These are phyloP conservation scores for Platanthera guangdongensis DNA, from an alignment of 106 monocot species.

Conservation along the genomic window DNA sequence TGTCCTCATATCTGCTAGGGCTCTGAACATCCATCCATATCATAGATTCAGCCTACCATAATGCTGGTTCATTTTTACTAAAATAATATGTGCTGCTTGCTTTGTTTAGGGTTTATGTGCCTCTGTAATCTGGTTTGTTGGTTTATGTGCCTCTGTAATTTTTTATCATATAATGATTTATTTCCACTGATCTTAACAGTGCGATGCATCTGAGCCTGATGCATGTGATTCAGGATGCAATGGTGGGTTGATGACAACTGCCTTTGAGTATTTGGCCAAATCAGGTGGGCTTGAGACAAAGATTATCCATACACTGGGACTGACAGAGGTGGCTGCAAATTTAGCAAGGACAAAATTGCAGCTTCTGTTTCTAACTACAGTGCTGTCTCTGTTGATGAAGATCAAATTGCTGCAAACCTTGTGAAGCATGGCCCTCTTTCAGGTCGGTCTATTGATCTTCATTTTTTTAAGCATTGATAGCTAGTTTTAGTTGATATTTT, in stretches of 20 bases:
- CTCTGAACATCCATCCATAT: too few relatives aligned
- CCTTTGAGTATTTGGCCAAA: constrained; percentile 64
- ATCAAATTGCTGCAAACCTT: constrained; percentile 90
- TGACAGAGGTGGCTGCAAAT: constrained; percentile 56
- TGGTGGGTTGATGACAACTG: constrained; percentile 85
- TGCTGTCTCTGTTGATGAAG: constrained; percentile 70
- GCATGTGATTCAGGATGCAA: constrained; percentile 75
- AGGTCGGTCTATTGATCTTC: constrained; percentile 21
- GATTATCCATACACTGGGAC: constrained; percentile 73
- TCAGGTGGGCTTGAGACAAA: constrained; percentile 68
- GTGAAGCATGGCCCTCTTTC: constrained; percentile 86
- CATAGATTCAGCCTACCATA: too few relatives aligned
- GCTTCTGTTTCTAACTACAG: constrained; percentile 73
- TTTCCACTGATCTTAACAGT: constrained; percentile 31
- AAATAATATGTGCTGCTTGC: too few relatives aligned
- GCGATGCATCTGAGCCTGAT: constrained; percentile 56
- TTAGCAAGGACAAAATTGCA: constrained; percentile 70
- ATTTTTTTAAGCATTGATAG: not conserved
- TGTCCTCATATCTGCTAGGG: too few relatives aligned
- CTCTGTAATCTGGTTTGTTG: too few relatives aligned
- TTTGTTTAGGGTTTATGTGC: too few relatives aligned
- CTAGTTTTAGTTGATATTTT: not conserved
- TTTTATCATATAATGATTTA: not conserved
- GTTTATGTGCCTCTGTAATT: not conserved
- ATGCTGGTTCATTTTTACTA: too few relatives aligned